Conservation (phyloP, 495 filamentous ascomycete genomes). For the Penicillium coprophilum region DNA sequence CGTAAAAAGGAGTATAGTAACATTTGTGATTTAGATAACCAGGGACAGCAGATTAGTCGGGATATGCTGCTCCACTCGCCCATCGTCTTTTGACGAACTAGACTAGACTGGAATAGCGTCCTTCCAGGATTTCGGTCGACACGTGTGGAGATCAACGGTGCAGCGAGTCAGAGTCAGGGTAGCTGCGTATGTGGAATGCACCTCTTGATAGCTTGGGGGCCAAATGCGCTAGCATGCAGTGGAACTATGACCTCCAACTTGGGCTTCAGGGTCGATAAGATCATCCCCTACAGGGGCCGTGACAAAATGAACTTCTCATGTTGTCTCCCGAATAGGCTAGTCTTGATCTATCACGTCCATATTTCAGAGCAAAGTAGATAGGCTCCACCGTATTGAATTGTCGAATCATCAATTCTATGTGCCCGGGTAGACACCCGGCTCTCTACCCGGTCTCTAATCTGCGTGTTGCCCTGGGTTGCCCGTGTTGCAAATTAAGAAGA, state of each 20-base stretch:
- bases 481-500: background rate
- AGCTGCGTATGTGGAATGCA: background rate
- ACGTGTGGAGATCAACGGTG: background rate
- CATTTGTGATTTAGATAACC: background rate
- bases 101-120: background rate
- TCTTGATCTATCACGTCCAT: conserved; percentile 1
- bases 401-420: background rate
- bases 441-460: background rate
- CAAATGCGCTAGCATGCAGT: background rate
- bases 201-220: background rate
- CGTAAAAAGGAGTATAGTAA: background rate
- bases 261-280: background rate
- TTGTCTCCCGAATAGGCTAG: background rate
- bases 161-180: conserved; percentile 2
- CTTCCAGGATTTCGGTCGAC: conserved; percentile 1
- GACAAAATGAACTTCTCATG: background rate
- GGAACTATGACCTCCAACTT: background rate
- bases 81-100: conserved; percentile 6
- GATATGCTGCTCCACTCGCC: background rate
- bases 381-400: background rate
- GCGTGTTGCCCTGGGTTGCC: background rate
- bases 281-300: background rate
- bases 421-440: background rate
- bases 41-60: background rate
- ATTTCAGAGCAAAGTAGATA: background rate